A percentile compares a stretch with the other conserved stretches of the same genome.
Conservation (phyloP, 805 yeast genomes). For the Yarrowia phangngaensis region DNA sequence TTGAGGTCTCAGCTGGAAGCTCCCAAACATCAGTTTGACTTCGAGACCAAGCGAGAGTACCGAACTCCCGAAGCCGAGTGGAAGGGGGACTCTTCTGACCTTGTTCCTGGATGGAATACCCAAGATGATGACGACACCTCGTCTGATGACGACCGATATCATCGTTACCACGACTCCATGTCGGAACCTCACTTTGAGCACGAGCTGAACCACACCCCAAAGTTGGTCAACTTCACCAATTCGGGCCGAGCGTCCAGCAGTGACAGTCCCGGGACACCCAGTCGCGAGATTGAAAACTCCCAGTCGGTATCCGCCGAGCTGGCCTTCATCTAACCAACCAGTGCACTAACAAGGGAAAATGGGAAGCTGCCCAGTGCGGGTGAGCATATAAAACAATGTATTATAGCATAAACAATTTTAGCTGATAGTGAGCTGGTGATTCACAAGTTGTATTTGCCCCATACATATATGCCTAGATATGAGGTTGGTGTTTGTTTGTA, state of each 20-base stretch:
- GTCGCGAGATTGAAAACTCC: constrained; percentile 22
- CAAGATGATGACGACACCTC: constrained; percentile 21
- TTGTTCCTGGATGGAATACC: constrained; percentile 19
- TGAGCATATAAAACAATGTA: constrained; percentile 22
- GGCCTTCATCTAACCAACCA: constrained; percentile 8
- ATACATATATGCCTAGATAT: too few species aligned
- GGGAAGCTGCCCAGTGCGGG: constrained; percentile 25
- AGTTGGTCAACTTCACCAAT: constrained; percentile 25
- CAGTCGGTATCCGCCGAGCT: constrained; percentile 22
- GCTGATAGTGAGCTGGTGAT: too few species aligned
- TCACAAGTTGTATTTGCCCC: too few species aligned
- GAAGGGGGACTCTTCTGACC: constrained; percentile 14
- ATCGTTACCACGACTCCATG: constrained; percentile 23
- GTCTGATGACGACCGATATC: constrained; percentile 24
- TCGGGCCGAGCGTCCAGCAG: constrained; percentile 16
- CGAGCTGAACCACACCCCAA: constrained; percentile 19
- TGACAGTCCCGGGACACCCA: constrained; percentile 8
- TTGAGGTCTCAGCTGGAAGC: constrained; percentile 12
- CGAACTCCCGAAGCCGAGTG: constrained; percentile 22
- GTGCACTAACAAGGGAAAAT: not conserved
- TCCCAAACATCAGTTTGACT: constrained; percentile 17
- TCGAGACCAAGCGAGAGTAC: constrained; percentile 9
- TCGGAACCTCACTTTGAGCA: constrained; percentile 22
- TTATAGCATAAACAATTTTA: too few species aligned
- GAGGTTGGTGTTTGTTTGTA: too few species aligned